Evolutionary conservation across 495 filamentous ascomycete species (phyloP).

Genomic region (Neurospora sp.): DNA sequence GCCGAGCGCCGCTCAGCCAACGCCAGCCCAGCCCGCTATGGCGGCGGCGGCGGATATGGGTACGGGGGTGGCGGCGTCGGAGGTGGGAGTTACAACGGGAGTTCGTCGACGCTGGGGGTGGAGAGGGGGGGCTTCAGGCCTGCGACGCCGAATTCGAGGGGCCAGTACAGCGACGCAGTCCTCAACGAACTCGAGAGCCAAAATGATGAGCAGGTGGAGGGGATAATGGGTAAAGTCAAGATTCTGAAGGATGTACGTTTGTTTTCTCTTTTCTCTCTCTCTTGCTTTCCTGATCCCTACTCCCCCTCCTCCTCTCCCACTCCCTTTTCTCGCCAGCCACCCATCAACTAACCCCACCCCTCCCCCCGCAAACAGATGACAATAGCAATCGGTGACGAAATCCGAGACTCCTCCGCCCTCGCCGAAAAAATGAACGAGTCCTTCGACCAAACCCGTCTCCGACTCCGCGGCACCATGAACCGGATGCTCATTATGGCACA

Average conservation of each 20-base stretch:
- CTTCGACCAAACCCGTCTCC: conserved; percentile 74
- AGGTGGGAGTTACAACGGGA: conserved; percentile 8
- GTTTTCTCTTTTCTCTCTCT: not conserved
- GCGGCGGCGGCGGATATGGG: conserved; percentile 49
- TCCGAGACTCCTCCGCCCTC: conserved; percentile 73
- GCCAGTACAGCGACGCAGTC: conserved; percentile 89
- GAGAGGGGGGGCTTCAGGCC: conserved; percentile 31
- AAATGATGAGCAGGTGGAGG: conserved; percentile 84
- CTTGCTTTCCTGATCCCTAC: not conserved
- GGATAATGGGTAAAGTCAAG: conserved; percentile 82
- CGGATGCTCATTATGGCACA: conserved; percentile 95
- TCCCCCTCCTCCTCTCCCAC: not conserved
- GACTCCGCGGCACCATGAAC: conserved; percentile 87
- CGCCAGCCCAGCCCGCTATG: conserved; percentile 37
- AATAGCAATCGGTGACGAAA: conserved; percentile 86
- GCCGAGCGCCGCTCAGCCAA: conserved; percentile 42
- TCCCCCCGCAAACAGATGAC: conserved; percentile 53
- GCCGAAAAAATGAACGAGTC: conserved; percentile 83
- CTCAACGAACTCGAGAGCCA: conserved; percentile 90
- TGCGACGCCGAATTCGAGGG: conserved; percentile 80
- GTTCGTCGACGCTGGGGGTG: conserved; percentile 20
- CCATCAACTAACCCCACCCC: not conserved
- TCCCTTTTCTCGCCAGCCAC: not conserved
- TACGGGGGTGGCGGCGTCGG: conserved; percentile 41
- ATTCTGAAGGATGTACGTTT: conserved; percentile 79